These are phyloP conservation scores for Mangifera indica DNA, from an alignment of 345 rosid genomes.

Conservation along the genomic window DNA sequence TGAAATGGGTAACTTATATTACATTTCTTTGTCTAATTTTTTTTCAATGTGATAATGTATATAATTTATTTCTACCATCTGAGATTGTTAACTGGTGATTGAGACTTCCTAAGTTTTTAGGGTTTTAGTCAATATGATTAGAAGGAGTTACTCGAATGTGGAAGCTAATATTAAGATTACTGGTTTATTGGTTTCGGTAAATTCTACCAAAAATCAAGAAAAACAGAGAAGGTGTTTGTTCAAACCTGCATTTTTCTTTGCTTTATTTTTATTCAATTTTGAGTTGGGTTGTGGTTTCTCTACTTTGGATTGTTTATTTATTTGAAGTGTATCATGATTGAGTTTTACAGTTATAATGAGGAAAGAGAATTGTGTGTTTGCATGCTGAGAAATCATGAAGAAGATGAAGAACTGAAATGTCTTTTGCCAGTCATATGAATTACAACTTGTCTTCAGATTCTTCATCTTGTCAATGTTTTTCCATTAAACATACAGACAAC, in stretches of 20 bases:
- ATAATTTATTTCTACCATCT: background rate
- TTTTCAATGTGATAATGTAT: background rate
- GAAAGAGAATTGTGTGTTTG: slow-evolving; percentile 13
- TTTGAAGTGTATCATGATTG: slow-evolving; percentile 22
- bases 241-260: slow-evolving; percentile 1
- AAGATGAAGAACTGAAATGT: background rate
- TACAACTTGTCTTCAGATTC: background rate
- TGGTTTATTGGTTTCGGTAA: slow-evolving; percentile 7
- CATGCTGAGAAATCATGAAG: slow-evolving; percentile 15
- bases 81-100: slow-evolving; percentile 13
- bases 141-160: background rate
- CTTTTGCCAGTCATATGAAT: background rate
- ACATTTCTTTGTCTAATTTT: background rate
- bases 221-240: slow-evolving; percentile 13
- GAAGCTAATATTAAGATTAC: background rate
- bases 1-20: slow-evolving; percentile 23
- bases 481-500: slow-evolving; percentile 1
- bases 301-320: background rate
- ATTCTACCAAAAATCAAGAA: slow-evolving; percentile 3
- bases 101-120: background rate
- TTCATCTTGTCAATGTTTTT: slow-evolving; percentile 1
- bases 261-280: background rate
- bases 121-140: slow-evolving; percentile 22
- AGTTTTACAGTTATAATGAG: slow-evolving; percentile 1
- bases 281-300: slow-evolving; percentile 9